Evolutionary conservation across 495 filamentous ascomycete genomes (phyloP).

Genomic region (Hyaloscypha hepaticicola): DNA sequence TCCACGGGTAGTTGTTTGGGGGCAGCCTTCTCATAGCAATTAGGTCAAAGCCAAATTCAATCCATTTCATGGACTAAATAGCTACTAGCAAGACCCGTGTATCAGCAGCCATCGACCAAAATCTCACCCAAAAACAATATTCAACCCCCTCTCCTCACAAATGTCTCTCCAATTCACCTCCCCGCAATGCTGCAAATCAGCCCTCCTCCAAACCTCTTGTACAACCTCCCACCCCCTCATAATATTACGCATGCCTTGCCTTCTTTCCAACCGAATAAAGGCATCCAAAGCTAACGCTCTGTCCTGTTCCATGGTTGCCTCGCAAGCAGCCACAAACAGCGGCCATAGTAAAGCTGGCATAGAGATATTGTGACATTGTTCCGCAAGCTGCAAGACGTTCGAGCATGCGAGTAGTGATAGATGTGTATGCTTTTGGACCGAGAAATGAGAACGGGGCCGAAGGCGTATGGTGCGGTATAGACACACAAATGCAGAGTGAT

Average conservation of each 20-base stretch:
- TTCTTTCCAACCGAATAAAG: constrained; percentile 45
- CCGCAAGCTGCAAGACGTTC: constrained; percentile 41
- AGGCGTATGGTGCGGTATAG: constrained; percentile 54
- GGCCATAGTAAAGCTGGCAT: constrained; percentile 61
- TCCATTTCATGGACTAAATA: too few species aligned
- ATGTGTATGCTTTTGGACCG: constrained; percentile 51
- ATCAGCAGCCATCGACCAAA: too few species aligned
- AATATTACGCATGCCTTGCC: constrained; percentile 62
- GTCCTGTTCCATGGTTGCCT: constrained; percentile 45
- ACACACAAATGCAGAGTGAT: constrained; percentile 56
- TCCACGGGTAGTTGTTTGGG: too few species aligned
- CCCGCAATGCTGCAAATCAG: background rate
- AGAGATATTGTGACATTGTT: constrained; percentile 38
- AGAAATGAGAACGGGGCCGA: constrained; percentile 40
- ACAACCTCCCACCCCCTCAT: constrained; percentile 54
- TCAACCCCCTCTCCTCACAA: background rate
- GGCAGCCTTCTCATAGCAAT: too few species aligned
- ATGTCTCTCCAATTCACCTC: background rate
- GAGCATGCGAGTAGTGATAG: constrained; percentile 47
- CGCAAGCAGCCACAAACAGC: constrained; percentile 59
- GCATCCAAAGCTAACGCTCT: constrained; percentile 43
- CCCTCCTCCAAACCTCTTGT: constrained; percentile 54
- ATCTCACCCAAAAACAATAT: constrained; percentile 5
- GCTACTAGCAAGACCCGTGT: too few species aligned
- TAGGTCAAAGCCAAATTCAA: too few species aligned